These are phyloP conservation scores for Beverwykella pulmonaria DNA, from an alignment of 495 filamentous ascomycete species.

Conservation along the genomic window DNA sequence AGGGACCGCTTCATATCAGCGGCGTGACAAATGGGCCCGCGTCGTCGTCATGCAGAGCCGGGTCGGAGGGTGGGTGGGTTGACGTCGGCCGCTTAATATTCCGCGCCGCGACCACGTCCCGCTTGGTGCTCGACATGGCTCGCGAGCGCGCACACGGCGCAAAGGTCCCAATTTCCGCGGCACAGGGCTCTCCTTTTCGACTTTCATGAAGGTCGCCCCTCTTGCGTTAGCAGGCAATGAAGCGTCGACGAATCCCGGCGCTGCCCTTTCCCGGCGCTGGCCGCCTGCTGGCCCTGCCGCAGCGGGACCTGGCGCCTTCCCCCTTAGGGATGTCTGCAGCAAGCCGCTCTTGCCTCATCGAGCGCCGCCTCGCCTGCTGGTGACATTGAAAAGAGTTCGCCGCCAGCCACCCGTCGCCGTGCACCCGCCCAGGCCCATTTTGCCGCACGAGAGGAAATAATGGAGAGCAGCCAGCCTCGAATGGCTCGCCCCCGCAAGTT, in stretches of 20 bases:
- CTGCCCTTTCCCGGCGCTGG: neutral
- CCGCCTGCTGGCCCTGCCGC: no score
- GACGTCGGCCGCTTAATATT: neutral
- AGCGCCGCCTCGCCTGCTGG: neutral
- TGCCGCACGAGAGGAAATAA: neutral
- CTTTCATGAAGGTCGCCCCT: no score
- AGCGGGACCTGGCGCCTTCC: no score
- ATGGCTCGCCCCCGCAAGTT: neutral
- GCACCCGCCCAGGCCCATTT: neutral
- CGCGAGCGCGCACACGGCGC: neutral
- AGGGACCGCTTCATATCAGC: neutral
- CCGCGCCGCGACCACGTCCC: neutral
- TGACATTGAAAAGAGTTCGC: neutral
- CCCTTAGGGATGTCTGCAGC: no score
- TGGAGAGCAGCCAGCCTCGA: neutral
- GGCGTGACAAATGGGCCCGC: neutral
- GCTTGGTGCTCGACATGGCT: no score
- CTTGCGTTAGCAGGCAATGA: neutral
- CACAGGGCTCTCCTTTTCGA: neutral
- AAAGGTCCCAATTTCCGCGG: neutral
- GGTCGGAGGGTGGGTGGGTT: neutral
- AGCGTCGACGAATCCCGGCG: neutral
- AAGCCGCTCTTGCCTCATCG: neutral
- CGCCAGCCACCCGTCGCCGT: no score
- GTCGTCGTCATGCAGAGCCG: neutral